Evolutionary conservation across 2,329 filamentous ascomycete species (phyloP), one percentile per base, ranked within the genome.

Genomic region (Lomentospora prolificans): DNA sequence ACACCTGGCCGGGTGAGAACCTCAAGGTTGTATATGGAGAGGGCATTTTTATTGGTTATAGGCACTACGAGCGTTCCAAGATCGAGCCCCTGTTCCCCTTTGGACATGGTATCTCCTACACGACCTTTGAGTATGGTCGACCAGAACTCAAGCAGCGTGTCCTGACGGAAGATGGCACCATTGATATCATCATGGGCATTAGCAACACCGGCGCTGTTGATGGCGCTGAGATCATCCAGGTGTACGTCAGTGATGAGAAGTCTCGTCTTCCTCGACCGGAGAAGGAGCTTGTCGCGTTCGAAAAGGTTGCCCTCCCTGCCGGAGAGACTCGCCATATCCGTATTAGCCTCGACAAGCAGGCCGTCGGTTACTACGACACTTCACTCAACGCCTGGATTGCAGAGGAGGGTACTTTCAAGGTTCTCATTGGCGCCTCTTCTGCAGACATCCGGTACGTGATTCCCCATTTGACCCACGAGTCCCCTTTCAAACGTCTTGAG

Each of bases 1-100:
- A 85, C 66, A 89, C 86, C 67, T 90, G 85, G 81, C 84, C 84
- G 0, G 84, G 84, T 53, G 85, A 89, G 69, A 85, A 87, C 65
- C 69, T 80, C 51, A 77, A 81, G 61, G 83, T 86, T 0, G 67
- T 85, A 1, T 90, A 90, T 64, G 85, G 84, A 54, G 87, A 90
- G 67, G 86, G 84, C 12, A 69, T 90, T 10, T 87, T 83, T 68
- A 79, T 90, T 55, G 87, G 87, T 2, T 90, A 90, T 69, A 72
- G 81, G 17, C 84, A 87, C 68, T 89, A 87, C 66, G 86, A 90
- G 62, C 79, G 79, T 19, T 70, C 75, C 10, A 73, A 74, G 25
- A 76, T 84, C 52, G 69, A 75, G 4, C 82, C 84, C 0, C 73
- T 86, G 0, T 90, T 89, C 69, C 76, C 84, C 27, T 90, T 90